phyloP scores from a whole-genome alignment of 768 basidiomycete species.

The Trametes elegans region DNA sequence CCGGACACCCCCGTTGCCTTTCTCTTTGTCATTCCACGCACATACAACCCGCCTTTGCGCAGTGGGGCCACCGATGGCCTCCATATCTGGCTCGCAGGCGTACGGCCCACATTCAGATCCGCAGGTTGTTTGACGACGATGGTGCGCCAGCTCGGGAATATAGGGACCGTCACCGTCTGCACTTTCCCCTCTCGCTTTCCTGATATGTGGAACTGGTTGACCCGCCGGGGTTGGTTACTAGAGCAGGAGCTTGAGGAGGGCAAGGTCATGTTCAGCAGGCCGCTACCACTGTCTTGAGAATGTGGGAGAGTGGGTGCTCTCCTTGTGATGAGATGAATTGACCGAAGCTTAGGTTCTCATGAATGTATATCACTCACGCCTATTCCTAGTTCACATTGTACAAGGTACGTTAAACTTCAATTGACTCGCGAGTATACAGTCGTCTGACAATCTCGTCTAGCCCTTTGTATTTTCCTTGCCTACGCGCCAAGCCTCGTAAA shows the following conservation, averaged over 20 bases:
- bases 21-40: conserved; percentile 21
- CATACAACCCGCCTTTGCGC: conserved; percentile 14
- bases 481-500: too few species aligned
- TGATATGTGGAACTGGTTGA: conserved; percentile 27
- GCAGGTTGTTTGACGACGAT: conserved; percentile 23
- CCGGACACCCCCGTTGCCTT: conserved; percentile 18
- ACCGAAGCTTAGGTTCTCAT: too few species aligned
- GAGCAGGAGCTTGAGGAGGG: conserved; percentile 21
- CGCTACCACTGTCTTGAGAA: neutral
- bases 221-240: conserved; percentile 21
- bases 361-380: too few species aligned
- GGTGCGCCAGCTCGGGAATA: conserved; percentile 14
- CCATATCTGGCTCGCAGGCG: conserved; percentile 29
- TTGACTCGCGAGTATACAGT: too few species aligned
- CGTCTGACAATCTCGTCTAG: too few species aligned
- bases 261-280: conserved; percentile 25
- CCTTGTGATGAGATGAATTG: too few species aligned
- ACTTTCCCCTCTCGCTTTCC: conserved; percentile 23
- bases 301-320: too few species aligned
- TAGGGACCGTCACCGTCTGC: conserved; percentile 19
- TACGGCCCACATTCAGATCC: conserved; percentile 17
- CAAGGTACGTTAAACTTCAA: too few species aligned
- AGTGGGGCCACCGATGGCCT: conserved; percentile 12
- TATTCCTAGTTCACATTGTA: too few species aligned
- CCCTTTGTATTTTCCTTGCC: too few species aligned